phyloP scores from a whole-genome alignment of 306 rosid genomes.

The Glycine latifolia region DNA sequence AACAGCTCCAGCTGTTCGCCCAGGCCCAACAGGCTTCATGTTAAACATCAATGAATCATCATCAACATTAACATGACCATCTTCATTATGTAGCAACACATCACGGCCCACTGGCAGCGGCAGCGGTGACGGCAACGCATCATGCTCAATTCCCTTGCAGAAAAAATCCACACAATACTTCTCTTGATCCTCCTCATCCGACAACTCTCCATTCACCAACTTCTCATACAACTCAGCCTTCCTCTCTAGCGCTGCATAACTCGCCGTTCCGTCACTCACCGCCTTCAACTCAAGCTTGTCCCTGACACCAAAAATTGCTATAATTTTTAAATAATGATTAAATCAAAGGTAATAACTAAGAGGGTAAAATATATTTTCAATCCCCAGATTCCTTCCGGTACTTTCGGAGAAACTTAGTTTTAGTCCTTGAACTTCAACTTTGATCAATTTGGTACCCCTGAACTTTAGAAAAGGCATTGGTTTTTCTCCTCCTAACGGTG shows the following conservation, averaged over 20 bases:
- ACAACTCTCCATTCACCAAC: slow-evolving; percentile 78
- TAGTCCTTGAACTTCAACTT: too few relatives aligned
- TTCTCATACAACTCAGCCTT: slow-evolving; percentile 84
- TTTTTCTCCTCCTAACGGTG: too few relatives aligned
- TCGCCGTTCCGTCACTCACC: slow-evolving; percentile 78
- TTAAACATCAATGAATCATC: slow-evolving; percentile 60
- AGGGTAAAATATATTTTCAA: too few relatives aligned
- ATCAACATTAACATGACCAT: slow-evolving; percentile 9
- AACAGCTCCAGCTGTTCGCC: slow-evolving; percentile 45
- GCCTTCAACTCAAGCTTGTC: slow-evolving; percentile 95
- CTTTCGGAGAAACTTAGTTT: too few relatives aligned
- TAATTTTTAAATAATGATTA: background rate
- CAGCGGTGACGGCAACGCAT: slow-evolving; percentile 45
- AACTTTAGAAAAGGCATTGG: too few relatives aligned
- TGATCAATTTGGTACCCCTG: too few relatives aligned
- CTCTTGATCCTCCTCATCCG: slow-evolving; percentile 90
- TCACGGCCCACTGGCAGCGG: slow-evolving; percentile 44
- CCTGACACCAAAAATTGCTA: slow-evolving; percentile 52
- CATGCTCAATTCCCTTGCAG: slow-evolving; percentile 67
- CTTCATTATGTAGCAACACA: slow-evolving; percentile 50
- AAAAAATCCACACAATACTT: slow-evolving; percentile 93
- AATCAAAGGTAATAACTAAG: background rate
- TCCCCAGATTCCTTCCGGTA: too few relatives aligned
- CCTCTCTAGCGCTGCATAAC: slow-evolving; percentile 87
- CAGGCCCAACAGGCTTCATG: slow-evolving; percentile 57